Evolutionary conservation across 2,329 filamentous ascomycete genomes (phyloP), one percentile per base, ranked within the genome.

Genomic region (Diaporthe ilicicola): DNA sequence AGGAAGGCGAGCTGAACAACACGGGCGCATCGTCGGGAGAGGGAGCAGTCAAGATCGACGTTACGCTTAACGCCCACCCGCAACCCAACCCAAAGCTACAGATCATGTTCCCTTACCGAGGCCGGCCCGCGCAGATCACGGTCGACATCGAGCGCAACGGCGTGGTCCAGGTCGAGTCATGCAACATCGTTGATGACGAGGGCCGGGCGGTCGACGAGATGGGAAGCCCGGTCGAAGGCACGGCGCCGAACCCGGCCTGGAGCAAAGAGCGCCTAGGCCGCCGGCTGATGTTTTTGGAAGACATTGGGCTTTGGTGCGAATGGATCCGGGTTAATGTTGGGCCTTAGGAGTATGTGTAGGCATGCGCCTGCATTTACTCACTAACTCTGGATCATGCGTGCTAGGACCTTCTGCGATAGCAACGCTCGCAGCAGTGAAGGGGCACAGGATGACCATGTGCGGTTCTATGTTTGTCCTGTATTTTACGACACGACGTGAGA

Each of bases 71-170:
- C 70, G 84, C 86, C 22, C 82, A 87, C 70, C 55, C 69, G 10
- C 69, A 68, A 27, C 84, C 85, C 0, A 78, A 84, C 9, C 84
- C 86, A 6, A 83, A 84, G 34, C 78, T 90, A 19, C 83, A 86
- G 67, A 81, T 90, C 8, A 83, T 86, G 10, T 90, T 90, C 73
- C 87, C 88, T 1, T 87, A 89, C 75, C 79, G 79, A 44, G 73
- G 79, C 19, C 79, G 77, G 42, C 87, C 85, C 2, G 87, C 86
- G 6, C 86, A 86, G 71, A 80, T 92, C 29, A 85, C 84, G 32
- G 75, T 93, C 15, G 88, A 89, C 74, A 86, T 93, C 22, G 83
- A 87, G 24, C 82, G 86, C 44, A 90, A 91, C 69, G 91, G 87
- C 5, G 82, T 87, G 17, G 84, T 93, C 4, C 82, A 87, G 22